Base-by-base conservation (phyloP, 805 yeast species). In the Candida lessepsii region DNA sequence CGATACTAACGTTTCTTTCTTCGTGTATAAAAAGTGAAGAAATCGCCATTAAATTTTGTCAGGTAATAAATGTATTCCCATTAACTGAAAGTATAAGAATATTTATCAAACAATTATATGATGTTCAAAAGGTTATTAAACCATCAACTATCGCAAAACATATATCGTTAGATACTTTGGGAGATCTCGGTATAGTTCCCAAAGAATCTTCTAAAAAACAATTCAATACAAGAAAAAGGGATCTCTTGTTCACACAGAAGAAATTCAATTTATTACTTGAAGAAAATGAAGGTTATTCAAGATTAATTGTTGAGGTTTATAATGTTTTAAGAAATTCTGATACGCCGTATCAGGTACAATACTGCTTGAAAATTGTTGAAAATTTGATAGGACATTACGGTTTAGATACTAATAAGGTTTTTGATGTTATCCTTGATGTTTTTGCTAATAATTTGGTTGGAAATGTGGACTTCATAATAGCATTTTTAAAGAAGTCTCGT, bases 231-330 rank as follows among this genome's bases (percentile, higher is more conserved):
- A 42, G 57, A 37, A 50, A 63, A 54, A 45, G 75, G 58, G 64
- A 76, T 53, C 63, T 70, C 56, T 52, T 63, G 51, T 66, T 67
- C 56, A 65, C 80, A 39, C 67, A 78, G 44, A 71, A 71, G 53
- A 78, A 81, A 47, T 87, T 68, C 62, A 83, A 85, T 42, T 63
- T 88, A 13, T 51, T 86, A 6, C 76, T 80, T 36, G 96, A 90
- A 57, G 84, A 84, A 45, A 66, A 80, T 17, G 88, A 83, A 53
- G 97, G 96, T 1, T 89, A 78, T 59, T 60, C 95, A 9, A 81
- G 79, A 49, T 63, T 86, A 23, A 57, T 80, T 1, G 70, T 71
- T 2, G 77, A 81, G 35, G 46, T 83, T 9, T 57, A 64, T 39
- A 46, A 60, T 2, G 68, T 78, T 1, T 62, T 75, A 39, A 50